Conservation (phyloP, 129 eudicot genomes). For the Artemisia annua region DNA sequence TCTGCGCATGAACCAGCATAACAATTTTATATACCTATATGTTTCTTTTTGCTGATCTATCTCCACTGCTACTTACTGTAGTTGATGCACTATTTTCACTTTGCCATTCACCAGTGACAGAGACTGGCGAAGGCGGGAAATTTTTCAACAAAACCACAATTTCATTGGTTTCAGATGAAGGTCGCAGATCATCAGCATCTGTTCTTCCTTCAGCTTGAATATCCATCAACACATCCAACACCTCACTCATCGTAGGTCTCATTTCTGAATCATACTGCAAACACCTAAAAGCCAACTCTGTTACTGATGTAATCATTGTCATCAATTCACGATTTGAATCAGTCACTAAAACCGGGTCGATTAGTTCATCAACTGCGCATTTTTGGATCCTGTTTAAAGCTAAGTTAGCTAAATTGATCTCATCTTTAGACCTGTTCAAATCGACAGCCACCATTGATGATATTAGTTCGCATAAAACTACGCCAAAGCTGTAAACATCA, state of each 20-base stretch:
- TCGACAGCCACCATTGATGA: constrained; percentile 92
- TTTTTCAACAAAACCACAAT: constrained; percentile 42
- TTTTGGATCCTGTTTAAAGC: constrained; percentile 71
- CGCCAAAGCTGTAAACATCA: constrained; percentile 95
- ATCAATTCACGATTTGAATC: constrained; percentile 39
- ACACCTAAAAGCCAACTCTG: constrained; percentile 80
- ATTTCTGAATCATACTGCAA: constrained; percentile 78
- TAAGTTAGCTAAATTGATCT: constrained; percentile 72
- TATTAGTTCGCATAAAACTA: constrained; percentile 76
- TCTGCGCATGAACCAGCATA: background rate
- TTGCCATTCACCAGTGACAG: constrained; percentile 49
- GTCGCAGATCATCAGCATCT: constrained; percentile 17
- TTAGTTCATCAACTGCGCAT: constrained; percentile 52
- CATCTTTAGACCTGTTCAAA: constrained; percentile 56
- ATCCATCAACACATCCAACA: constrained; percentile 43
- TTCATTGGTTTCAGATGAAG: constrained; percentile 53
- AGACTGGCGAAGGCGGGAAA: constrained; percentile 41
- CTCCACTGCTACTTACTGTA: constrained; percentile 37
- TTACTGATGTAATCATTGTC: constrained; percentile 70
- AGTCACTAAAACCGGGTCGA: constrained; percentile 60
- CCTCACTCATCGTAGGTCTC: constrained; percentile 86
- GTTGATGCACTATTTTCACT: constrained; percentile 50
- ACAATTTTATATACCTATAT: constrained; percentile 1
- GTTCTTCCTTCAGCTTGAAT: constrained; percentile 35
- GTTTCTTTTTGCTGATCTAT: constrained; percentile 2